Evolutionary conservation across 2,329 filamentous ascomycete genomes (phyloP).

Genomic region (Fusarium gaditjirri): DNA sequence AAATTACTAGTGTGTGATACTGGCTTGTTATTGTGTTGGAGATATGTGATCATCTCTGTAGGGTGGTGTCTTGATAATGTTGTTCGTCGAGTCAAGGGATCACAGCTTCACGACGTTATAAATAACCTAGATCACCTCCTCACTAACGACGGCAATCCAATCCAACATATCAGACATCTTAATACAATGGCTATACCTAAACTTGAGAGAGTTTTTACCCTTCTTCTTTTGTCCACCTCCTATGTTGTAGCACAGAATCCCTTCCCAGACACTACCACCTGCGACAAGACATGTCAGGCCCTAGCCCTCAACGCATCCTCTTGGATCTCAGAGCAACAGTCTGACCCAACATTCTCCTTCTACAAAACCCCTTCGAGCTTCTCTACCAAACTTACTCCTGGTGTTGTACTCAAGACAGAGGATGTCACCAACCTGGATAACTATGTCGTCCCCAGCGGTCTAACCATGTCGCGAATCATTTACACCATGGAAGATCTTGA

Average conservation of each 20-base stretch:
- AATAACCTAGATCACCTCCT: not conserved
- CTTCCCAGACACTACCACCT: constrained; percentile 11
- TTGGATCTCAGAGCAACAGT: constrained; percentile 4
- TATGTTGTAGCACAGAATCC: not conserved
- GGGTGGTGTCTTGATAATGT: not conserved
- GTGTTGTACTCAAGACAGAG: not conserved
- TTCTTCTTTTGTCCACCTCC: not conserved
- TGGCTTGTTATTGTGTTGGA: fast-evolving
- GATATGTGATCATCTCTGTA: fast-evolving
- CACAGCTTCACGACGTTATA: not conserved
- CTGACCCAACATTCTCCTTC: constrained; percentile 1
- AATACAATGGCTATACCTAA: not conserved
- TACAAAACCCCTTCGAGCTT: constrained; percentile 1
- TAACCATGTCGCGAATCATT: constrained; percentile 30
- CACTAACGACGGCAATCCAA: not conserved
- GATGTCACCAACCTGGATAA: constrained; percentile 11
- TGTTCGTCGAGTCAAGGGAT: not conserved
- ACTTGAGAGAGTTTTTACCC: not conserved
- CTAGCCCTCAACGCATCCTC: not conserved
- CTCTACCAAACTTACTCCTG: not conserved
- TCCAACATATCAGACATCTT: not conserved
- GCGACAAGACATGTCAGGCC: not conserved
- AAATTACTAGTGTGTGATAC: not conserved
- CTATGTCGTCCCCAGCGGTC: constrained; percentile 17
- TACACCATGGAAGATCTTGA: constrained; percentile 24